phyloP scores from a whole-genome alignment of 495 filamentous ascomycete species.

The Penicillium chermesinum region DNA sequence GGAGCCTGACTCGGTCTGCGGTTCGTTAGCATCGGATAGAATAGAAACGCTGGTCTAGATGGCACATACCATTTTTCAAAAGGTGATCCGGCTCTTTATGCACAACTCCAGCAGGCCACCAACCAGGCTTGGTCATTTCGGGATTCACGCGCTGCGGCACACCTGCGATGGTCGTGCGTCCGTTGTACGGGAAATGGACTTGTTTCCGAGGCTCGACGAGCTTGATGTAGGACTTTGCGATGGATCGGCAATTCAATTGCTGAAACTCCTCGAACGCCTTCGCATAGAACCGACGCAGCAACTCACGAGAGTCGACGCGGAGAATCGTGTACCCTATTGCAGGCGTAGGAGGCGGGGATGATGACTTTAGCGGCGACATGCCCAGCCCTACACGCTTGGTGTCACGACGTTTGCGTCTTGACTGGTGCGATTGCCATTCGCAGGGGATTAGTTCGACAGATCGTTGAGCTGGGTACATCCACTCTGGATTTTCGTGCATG shows the following conservation, averaged over 20 bases:
- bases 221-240: slow-evolving; percentile 75
- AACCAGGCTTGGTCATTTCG: slow-evolving; percentile 52
- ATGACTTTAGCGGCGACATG: too few species aligned
- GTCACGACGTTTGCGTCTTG: too few species aligned
- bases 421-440: too few species aligned
- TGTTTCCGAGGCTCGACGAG: slow-evolving; percentile 81
- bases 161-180: slow-evolving; percentile 38
- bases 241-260: slow-evolving; percentile 59
- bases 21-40: not conserved
- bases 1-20: slow-evolving; percentile 56
- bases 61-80: slow-evolving; percentile 55
- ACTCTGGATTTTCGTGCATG: too few species aligned
- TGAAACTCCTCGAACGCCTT: slow-evolving; percentile 62
- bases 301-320: slow-evolving; percentile 46
- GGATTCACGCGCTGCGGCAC: slow-evolving; percentile 30
- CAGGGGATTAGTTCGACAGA: too few species aligned
- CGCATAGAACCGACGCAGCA: slow-evolving; percentile 56
- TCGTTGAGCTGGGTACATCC: too few species aligned
- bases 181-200: slow-evolving; percentile 71
- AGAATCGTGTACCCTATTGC: slow-evolving; percentile 29
- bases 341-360: too few species aligned
- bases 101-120: slow-evolving; percentile 69
- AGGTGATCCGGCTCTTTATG: slow-evolving; percentile 80
- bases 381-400: too few species aligned
- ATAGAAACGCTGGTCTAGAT: not conserved